A percentile compares a stretch with the other conserved stretches of the same genome.
Conservation (phyloP, 805 yeast genomes). For the Schwanniomyces sp. region DNA sequence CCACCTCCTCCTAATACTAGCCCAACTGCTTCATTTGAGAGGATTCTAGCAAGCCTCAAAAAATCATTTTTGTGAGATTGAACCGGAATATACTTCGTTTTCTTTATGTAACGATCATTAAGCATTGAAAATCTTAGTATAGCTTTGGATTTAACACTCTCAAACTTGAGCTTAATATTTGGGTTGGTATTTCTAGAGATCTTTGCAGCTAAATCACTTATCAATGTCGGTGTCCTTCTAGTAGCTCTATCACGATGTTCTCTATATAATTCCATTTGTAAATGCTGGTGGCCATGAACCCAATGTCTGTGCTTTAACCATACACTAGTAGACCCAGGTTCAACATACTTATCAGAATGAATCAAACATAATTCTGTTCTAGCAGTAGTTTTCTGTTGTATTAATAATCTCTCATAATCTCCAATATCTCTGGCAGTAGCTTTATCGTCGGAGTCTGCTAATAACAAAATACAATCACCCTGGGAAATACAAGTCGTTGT, state of each 20-base stretch:
- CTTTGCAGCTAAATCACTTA: constrained; percentile 37
- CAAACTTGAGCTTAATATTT: constrained; percentile 29
- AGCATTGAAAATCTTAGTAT: constrained; percentile 24
- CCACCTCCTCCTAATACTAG: constrained; percentile 97
- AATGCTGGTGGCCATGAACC: constrained; percentile 93
- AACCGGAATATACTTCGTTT: constrained; percentile 24
- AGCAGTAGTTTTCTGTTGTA: constrained; percentile 78
- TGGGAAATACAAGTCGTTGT: constrained; percentile 89
- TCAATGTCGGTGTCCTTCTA: constrained; percentile 21
- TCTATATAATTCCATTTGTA: constrained; percentile 57
- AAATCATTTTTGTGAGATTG: constrained; percentile 82
- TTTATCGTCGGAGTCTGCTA: constrained; percentile 79
- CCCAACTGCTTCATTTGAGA: constrained; percentile 93
- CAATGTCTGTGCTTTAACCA: constrained; percentile 88
- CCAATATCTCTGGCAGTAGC: constrained; percentile 65
- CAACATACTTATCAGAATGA: constrained; percentile 80
- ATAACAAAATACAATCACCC: constrained; percentile 87
- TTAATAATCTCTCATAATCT: constrained; percentile 76
- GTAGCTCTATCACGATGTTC: constrained; percentile 15
- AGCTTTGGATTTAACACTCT: constrained; percentile 30
- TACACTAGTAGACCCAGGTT: constrained; percentile 77
- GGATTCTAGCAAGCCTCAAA: constrained; percentile 79
- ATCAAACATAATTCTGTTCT: constrained; percentile 82
- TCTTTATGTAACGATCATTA: constrained; percentile 18
- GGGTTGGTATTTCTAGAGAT: constrained; percentile 33